Evolutionary conservation across 1,284 basidiomycete genomes (phyloP), one percentile per base, ranked within the genome.

Genomic region (Ceratobasidium sp.): DNA sequence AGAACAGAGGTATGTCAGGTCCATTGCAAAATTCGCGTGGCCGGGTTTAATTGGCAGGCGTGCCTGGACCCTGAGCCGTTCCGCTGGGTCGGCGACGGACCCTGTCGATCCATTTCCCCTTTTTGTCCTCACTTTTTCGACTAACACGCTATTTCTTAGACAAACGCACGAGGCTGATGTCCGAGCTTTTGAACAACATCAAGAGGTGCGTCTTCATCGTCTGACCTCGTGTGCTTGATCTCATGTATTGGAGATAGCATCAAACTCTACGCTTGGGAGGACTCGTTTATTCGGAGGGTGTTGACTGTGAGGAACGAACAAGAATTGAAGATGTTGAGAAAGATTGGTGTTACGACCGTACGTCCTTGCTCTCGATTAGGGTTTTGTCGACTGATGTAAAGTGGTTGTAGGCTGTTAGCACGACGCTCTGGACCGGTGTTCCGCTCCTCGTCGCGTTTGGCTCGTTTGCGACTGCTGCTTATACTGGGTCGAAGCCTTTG

Each of bases 211-310:
- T 55, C 77, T 59, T 55, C 62, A 16, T 48, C 3, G 14, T 8
- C 5, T 20, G 4, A 12, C 38, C 8, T 0, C 3, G 44, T n/a
- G 30, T 35, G 5, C 54, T 23, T 73, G 70, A 70, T 27, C 18
- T 46, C n/a, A 44, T 44, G 41, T 44, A 1, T 12, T 3, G 8
- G 7, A 50, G 23, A 59, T 70, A 92, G 92, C 80, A 93, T 95
- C 82, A 94, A 95, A 82, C 84, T 95, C 3, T 94, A 94, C 81
- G 92, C 91, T 8, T 95, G 94, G 97, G 97, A 99, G 85, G 90
- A 92, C 81, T 93, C 95, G 0, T 98, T 97, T 82, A 90, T 92
- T 55, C 88, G 88, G 77, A 91, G 89, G 78, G 89, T 98, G 23
- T 85, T 93, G 35, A 86, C 90, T 10, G 93, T 97, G 5, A 88